Base-by-base conservation (phyloP, 2,329 filamentous ascomycete species). In the Tolypocladium nubicola region DNA sequence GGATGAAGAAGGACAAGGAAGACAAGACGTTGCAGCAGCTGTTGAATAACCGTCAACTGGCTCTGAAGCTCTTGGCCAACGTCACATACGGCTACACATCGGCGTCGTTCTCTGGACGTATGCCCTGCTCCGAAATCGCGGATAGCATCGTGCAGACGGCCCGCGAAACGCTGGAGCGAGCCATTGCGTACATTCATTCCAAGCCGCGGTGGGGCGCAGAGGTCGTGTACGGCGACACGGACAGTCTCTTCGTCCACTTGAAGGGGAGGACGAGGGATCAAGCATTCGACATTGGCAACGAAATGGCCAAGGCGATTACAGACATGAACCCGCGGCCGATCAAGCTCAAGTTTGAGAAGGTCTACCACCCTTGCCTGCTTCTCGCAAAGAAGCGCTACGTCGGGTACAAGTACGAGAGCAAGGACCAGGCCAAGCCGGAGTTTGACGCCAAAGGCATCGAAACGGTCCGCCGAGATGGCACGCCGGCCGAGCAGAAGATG, bases 371-470 rank as follows among this genome's bases (percentile, higher is more conserved):
- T 0, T 97, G 93, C 68, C 85, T 97, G 0, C 79, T 99, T 5
- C 80, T 99, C 0, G 91, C 95, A 21, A 99, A 99, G 76, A 99
- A 99, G 69, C 88, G 94, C 57, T 99, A 99, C 65, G 95, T 97
- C 4, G 95, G 95, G 7, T 97, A 96, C 78, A 97, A 96, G 70
- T 99, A 95, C 73, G 94, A 99, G 68, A 83, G 79, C 62, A 82
- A 81, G 41, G 77, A 81, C 19, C 94, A 99, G 68, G 75, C 70
- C 10, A 84, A 86, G 62, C 93, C 94, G 0, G 89, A 96, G 1
- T 97, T 97, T 63, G 95, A 99, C 69, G 95, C 94, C 58, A 99
- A 99, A 71, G 94, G 95, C 37, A 99, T 97, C 61, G 95, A 99
- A 76, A 99, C 95, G 0, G 93, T 99, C 9, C 86, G 95, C 1